A percentile compares a stretch with the other conserved stretches of the same genome.
Conservation (phyloP, 2,329 filamentous ascomycete genomes). For the Cryphonectria radicalis region DNA sequence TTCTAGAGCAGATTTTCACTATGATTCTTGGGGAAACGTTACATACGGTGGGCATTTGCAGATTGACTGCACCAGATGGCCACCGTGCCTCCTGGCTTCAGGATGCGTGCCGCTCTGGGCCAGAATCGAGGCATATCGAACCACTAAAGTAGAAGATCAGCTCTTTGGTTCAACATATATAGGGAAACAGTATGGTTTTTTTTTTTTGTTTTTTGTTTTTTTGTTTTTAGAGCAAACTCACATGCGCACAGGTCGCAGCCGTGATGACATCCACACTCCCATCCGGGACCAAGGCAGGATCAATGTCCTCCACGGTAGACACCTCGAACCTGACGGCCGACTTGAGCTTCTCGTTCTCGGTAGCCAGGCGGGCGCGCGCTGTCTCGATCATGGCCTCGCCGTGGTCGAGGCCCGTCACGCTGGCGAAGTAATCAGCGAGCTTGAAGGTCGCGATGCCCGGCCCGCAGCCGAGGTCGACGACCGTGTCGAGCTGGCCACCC, state of each 20-base stretch:
- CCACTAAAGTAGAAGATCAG: slow-evolving; percentile 42
- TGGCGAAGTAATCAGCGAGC: slow-evolving; percentile 50
- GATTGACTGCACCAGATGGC: slow-evolving; percentile 52
- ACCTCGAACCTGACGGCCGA: slow-evolving; percentile 41
- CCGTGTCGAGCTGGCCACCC: slow-evolving; percentile 46
- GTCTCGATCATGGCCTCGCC: slow-evolving; percentile 57
- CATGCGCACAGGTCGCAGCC: slow-evolving; percentile 54
- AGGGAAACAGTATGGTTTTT: background rate
- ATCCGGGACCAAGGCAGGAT: slow-evolving; percentile 38
- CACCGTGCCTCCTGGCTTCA: slow-evolving; percentile 42
- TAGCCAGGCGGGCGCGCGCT: slow-evolving; percentile 43
- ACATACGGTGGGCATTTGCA: slow-evolving; percentile 34
- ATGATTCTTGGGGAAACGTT: background rate
- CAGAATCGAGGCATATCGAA: slow-evolving; percentile 47
- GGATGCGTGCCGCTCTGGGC: slow-evolving; percentile 25
- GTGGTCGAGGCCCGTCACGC: slow-evolving; percentile 55
- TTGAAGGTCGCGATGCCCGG: slow-evolving; percentile 54
- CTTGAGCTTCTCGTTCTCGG: slow-evolving; percentile 37
- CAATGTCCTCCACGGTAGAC: slow-evolving; percentile 50
- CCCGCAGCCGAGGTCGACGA: slow-evolving; percentile 62
- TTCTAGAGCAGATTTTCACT: background rate
- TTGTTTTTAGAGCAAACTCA: background rate
- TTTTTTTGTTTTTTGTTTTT: too few species aligned
- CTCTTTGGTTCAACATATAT: background rate
- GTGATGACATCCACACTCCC: slow-evolving; percentile 54